Conservation (phyloP, 2,329 filamentous ascomycete species). For the Chaetomium sp. region DNA sequence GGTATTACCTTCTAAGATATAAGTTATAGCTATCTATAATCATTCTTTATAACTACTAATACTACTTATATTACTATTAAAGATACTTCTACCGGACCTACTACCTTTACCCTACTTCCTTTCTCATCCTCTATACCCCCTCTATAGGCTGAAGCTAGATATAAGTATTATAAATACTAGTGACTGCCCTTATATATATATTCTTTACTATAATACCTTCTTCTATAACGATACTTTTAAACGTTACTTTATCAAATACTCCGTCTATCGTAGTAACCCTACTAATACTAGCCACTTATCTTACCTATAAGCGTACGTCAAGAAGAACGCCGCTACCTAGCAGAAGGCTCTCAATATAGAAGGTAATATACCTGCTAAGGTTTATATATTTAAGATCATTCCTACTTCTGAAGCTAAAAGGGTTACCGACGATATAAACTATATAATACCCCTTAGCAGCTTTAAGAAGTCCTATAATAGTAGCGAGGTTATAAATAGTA, state of each 20-base stretch:
- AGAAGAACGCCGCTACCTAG: no score
- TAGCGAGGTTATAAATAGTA: slow-evolving; percentile 51
- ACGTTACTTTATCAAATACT: slow-evolving; percentile 99
- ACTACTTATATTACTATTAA: no score
- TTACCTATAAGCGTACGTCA: slow-evolving; percentile 82
- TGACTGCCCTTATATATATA: slow-evolving; percentile 96
- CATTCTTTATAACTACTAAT: no score
- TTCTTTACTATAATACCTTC: slow-evolving; percentile 95
- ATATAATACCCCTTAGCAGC: slow-evolving; percentile 35
- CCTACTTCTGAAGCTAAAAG: no score
- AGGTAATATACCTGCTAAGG: no score
- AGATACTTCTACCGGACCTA: no score
- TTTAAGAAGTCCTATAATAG: slow-evolving; percentile 51
- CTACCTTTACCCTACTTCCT: no score
- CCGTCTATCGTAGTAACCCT: slow-evolving; percentile 89
- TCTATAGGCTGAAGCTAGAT: slow-evolving; percentile 14
- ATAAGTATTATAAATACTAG: slow-evolving; percentile 85
- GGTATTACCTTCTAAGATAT: slow-evolving; percentile 93
- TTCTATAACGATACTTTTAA: no score
- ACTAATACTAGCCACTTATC: slow-evolving; percentile 94
- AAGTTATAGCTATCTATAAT: no score
- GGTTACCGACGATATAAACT: slow-evolving; percentile 45
- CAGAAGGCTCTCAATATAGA: no score
- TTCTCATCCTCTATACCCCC: slow-evolving; percentile 13
- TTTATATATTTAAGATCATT: no score